A percentile compares a stretch with the other conserved stretches of the same genome.
These are phyloP conservation scores for Naganishia vishniacii DNA, from an alignment of 768 basidiomycete genomes.

Conservation along the genomic window DNA sequence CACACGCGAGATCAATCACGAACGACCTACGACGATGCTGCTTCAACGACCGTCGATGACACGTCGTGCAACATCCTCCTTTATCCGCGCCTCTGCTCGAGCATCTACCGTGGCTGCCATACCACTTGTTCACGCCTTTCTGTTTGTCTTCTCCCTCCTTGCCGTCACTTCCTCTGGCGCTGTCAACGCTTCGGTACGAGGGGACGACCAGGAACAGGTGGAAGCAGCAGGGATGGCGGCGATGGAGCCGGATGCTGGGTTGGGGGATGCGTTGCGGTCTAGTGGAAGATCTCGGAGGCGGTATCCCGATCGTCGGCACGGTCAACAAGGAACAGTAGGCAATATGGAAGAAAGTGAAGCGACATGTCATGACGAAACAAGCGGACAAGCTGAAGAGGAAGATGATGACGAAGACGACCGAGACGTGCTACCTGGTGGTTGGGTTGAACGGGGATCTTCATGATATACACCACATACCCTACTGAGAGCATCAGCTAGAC, in stretches of 20 bases:
- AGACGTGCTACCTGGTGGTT: slow-evolving; percentile 16
- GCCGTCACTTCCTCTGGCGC: background rate
- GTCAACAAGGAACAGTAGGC: background rate
- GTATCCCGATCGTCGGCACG: slow-evolving; percentile 7
- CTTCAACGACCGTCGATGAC: slow-evolving; percentile 15
- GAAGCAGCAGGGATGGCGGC: background rate
- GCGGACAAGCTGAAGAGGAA: background rate
- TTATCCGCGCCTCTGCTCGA: slow-evolving; percentile 16
- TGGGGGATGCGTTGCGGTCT: slow-evolving; percentile 15
- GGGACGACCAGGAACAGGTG: too few species aligned
- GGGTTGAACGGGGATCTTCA: slow-evolving; percentile 12
- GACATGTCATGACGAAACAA: background rate
- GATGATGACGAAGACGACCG: background rate
- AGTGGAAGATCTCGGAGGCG: background rate
- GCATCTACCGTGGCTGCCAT: slow-evolving; percentile 9
- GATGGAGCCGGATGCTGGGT: slow-evolving; percentile 11
- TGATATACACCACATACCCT: background rate
- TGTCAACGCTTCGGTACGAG: background rate
- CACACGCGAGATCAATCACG: background rate
- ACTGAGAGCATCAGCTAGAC: background rate
- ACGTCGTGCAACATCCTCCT: slow-evolving; percentile 14
- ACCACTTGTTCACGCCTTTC: slow-evolving; percentile 11
- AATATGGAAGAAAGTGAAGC: slow-evolving; percentile 3
- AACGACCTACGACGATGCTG: background rate
- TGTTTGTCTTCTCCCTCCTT: slow-evolving; percentile 12